Conservation (phyloP, 2,329 filamentous ascomycete genomes). For the Shiraia bambusicola region DNA sequence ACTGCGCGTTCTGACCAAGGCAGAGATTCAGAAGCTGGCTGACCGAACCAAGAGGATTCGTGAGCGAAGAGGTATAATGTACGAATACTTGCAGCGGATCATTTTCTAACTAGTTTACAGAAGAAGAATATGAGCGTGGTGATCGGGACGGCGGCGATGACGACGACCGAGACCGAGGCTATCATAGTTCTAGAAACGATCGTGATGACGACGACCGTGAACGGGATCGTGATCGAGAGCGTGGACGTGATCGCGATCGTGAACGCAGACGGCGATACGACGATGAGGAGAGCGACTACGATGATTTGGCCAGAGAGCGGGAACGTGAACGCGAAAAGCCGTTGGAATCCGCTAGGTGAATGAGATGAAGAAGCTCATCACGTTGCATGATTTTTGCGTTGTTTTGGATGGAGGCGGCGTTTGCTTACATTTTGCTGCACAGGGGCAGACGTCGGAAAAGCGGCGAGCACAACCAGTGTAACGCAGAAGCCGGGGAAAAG, state of each 20-base stretch:
- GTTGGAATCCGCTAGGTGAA: constrained; percentile 37
- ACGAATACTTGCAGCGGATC: not conserved
- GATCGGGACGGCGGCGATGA: constrained; percentile 32
- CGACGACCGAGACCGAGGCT: constrained; percentile 29
- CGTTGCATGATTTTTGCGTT: not conserved
- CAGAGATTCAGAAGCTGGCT: constrained; percentile 87
- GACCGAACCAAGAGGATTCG: constrained; percentile 77
- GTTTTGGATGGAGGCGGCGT: not conserved
- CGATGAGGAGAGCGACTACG: constrained; percentile 32
- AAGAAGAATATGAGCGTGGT: constrained; percentile 36
- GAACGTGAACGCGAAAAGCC: constrained; percentile 25
- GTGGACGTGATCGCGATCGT: constrained; percentile 17
- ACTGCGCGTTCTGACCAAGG: constrained; percentile 78
- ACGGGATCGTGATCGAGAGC: constrained; percentile 18
- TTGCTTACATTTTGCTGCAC: not conserved
- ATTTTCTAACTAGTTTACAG: constrained; percentile 20
- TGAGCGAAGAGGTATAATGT: constrained; percentile 45
- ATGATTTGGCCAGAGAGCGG: constrained; percentile 17
- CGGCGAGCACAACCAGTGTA: no score
- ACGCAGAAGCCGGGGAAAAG: no score
- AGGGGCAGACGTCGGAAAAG: not conserved
- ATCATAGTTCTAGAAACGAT: constrained; percentile 33
- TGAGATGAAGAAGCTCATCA: constrained; percentile 3
- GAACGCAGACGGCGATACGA: constrained; percentile 28
- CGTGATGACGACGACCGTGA: constrained; percentile 36